These are phyloP conservation scores for Nematodospora anomalae DNA, from an alignment of 1,139 yeast genomes.

Conservation along the genomic window DNA sequence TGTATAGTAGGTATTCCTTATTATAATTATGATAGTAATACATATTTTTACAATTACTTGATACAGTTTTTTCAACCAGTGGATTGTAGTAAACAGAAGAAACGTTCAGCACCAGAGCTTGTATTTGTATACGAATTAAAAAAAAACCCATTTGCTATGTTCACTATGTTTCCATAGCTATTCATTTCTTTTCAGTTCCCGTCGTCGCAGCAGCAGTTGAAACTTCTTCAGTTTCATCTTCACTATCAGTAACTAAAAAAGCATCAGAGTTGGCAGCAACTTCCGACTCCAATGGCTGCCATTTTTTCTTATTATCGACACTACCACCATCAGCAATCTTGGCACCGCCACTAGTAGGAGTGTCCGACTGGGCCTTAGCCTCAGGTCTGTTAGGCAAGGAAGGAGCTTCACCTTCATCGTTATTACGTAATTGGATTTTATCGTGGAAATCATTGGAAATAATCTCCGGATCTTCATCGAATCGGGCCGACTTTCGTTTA, in stretches of 20 bases:
- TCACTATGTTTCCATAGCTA: too few relatives aligned
- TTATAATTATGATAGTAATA: too few relatives aligned
- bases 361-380: slow-evolving; percentile 11
- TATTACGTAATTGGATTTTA: slow-evolving; percentile 52
- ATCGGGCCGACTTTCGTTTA: slow-evolving; percentile 32
- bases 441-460: slow-evolving; percentile 55
- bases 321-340: slow-evolving; percentile 18
- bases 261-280: slow-evolving; percentile 65
- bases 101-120: too few relatives aligned
- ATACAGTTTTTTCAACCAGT: too few relatives aligned
- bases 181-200: slow-evolving; percentile 11
- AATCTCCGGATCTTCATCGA: slow-evolving; percentile 58
- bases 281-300: slow-evolving; percentile 59
- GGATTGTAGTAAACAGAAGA: too few relatives aligned
- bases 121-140: too few relatives aligned
- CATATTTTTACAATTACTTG: too few relatives aligned
- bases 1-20: too few relatives aligned
- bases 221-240: slow-evolving; percentile 53
- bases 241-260: slow-evolving; percentile 76
- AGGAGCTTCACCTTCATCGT: slow-evolving; percentile 40
- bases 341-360: slow-evolving; percentile 7
- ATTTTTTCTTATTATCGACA: slow-evolving; percentile 38
- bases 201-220: slow-evolving; percentile 13
- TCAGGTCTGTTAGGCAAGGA: slow-evolving; percentile 33
- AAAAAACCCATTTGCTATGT: too few relatives aligned